Base-by-base conservation (phyloP, 1,284 basidiomycete species). In the Irpex lacteus region DNA sequence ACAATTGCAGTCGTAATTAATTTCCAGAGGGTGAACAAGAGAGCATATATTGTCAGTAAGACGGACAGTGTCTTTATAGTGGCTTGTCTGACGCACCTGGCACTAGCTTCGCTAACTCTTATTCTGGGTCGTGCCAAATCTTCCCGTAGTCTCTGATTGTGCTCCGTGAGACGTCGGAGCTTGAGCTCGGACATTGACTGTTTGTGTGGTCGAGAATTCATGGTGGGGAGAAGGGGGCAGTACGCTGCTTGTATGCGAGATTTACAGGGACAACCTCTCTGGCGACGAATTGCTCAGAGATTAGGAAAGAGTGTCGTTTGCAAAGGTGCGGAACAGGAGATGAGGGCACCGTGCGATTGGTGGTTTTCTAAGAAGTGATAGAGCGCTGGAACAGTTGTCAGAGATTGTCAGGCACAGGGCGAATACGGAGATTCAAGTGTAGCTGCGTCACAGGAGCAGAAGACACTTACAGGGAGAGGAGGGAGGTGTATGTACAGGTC, bases 101-200 rank as follows among this genome's bases (percentile, higher is more conserved):
- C 85, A 73, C 90, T 92, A 50, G 96, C 96, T 78, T 98, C 95
- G 73, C 93, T 95, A 56, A 98, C 93, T 66, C 90, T 85, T 68
- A 96, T 87, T 69, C 96, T 83, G 32, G 95, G 95, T 68, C 96
- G 80, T 59, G 90, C 88, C 66, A 98, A 80, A 75, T 98, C 96
- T 78, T 98, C 96, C 72, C 89, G 82, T 70, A 98, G 79, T 65
- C 96, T 85, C 75, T 92, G 89, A 75, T 98, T 98, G 79, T 98
- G 95, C 81, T 98, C 96, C 66, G 90, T 88, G 69, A 98, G 81
- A 63, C 96, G 84, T 58, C 96, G 87, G 68, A 98, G 89, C 85
- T 97, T 98, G 74, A 98, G 89, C 85, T 98, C 96, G 61, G 92
- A 93, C 95, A 98, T 97, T 71, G 92, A 91, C 81, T 93, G 91